Base-by-base conservation (phyloP, 768 basidiomycete genomes). In the Tylopilus subfusipes region DNA sequence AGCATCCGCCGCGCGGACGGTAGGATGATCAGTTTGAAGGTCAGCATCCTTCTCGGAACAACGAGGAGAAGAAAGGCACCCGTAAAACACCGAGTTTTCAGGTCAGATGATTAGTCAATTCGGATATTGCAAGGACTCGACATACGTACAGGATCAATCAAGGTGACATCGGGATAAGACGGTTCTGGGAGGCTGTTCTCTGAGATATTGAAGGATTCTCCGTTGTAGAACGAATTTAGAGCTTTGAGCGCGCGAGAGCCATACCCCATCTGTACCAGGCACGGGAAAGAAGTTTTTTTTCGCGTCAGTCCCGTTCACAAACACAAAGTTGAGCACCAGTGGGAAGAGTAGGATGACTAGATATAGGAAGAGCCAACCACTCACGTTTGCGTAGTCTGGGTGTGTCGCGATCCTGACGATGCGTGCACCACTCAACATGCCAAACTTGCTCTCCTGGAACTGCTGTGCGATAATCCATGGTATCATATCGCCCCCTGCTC, bases 401-500 rank as follows among this genome's bases (percentile, higher is more conserved):
- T 97, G 94, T 29, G 90, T 93, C 29, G 97, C 96, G 48, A 99
- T 86, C 53, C 97, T 78, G 16, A 99, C 95, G 22, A 99, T 75
- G 44, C 97, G 76, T 7, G 90, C 96, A 0, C 97, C 97, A 39
- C 91, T 93, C 59, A 99, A 74, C 72, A 82, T 77, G 7, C 92
- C 96, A 72, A 99, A 99, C 68, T 90, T 88, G 61, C 82, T 87
- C 71, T 99, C 97, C 75, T 97, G 93, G 78, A 91, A 99, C 76
- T 98, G 85, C 69, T 94, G 93, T 42, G 90, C 85, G 43, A 99
- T 76, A 24, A 97, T 76, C 96, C 97, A 99, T 0, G 97, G 97
- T 55, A 99, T 97, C 84, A 99, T 85, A 73, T 99, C 97, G 1
- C 97, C 97, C 0, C 92, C 88, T 2, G 90, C 88, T 52, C 92